Conservation (phyloP, 345 rosid genomes). For the Draba incana region DNA sequence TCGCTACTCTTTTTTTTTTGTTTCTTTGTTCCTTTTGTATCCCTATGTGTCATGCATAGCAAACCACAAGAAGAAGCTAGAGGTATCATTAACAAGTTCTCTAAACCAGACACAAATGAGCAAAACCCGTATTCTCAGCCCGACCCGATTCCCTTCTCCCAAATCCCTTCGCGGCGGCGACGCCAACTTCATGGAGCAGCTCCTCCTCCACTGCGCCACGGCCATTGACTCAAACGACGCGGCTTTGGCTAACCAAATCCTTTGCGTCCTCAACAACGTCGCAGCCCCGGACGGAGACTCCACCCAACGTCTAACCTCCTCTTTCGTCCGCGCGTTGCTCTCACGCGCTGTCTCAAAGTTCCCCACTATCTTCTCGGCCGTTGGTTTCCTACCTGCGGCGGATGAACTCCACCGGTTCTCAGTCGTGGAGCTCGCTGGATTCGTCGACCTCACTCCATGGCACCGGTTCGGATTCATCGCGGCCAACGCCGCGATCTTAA, state of each 20-base stretch:
- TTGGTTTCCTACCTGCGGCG: constrained; percentile 38
- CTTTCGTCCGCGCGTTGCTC: constrained; percentile 80
- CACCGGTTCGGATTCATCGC: constrained; percentile 93
- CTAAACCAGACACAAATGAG: constrained; percentile 44
- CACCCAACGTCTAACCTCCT: constrained; percentile 77
- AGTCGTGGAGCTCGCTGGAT: constrained; percentile 76
- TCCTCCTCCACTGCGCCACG: constrained; percentile 82
- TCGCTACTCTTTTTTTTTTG: constrained; percentile 19
- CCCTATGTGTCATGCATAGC: constrained; percentile 9
- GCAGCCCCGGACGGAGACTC: constrained; percentile 76
- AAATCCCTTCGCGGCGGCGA: constrained; percentile 50
- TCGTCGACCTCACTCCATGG: constrained; percentile 94
- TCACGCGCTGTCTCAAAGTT: constrained; percentile 70
- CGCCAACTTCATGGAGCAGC: constrained; percentile 90
- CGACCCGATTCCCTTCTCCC: constrained; percentile 50
- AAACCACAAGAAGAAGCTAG: constrained; percentile 8
- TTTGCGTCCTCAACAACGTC: constrained; percentile 90
- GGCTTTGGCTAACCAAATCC: constrained; percentile 78
- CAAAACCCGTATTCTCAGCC: constrained; percentile 50
- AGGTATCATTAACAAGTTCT: background rate
- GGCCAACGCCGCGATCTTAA: constrained; percentile 76
- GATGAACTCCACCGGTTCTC: constrained; percentile 62
- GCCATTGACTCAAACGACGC: constrained; percentile 85
- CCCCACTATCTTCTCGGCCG: constrained; percentile 55
- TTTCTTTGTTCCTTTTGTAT: constrained; percentile 28